Conservation (phyloP, 495 filamentous ascomycete genomes). For the Daldinia decipiens region DNA sequence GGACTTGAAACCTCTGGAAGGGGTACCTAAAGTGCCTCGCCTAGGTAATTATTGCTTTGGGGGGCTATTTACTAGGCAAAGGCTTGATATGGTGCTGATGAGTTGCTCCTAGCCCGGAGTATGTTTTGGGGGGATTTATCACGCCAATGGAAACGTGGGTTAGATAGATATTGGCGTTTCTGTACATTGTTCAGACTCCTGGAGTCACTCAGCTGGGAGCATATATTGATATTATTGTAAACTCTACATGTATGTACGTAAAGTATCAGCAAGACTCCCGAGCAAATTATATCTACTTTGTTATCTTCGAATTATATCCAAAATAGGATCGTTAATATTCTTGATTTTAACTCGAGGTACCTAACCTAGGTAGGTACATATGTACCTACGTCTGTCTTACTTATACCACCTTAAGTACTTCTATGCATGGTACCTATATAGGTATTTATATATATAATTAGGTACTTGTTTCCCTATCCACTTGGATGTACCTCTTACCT, state of each 20-base stretch:
- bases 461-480: neutral
- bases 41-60: constrained; percentile 21
- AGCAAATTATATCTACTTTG: neutral
- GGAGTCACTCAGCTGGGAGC: constrained; percentile 7
- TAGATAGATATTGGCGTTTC: constrained; percentile 23
- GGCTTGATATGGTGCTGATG: neutral
- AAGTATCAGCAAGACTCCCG: neutral
- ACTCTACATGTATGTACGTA: neutral
- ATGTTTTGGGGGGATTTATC: constrained; percentile 1
- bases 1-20: constrained; percentile 18
- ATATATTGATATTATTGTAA: neutral
- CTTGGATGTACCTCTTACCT: constrained; percentile 2
- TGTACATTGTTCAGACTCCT: constrained; percentile 18
- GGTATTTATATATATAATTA: neutral
- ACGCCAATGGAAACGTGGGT: constrained; percentile 13
- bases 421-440: neutral
- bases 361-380: too few species aligned
- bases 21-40: constrained; percentile 3
- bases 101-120: constrained; percentile 12
- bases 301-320: neutral
- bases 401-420: neutral
- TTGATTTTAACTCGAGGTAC: too few species aligned
- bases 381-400: too few species aligned
- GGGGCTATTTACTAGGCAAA: constrained; percentile 9
- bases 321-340: neutral